phyloP scores from a whole-genome alignment of 179 eudicot species.

The Corrigiola litoralis region DNA sequence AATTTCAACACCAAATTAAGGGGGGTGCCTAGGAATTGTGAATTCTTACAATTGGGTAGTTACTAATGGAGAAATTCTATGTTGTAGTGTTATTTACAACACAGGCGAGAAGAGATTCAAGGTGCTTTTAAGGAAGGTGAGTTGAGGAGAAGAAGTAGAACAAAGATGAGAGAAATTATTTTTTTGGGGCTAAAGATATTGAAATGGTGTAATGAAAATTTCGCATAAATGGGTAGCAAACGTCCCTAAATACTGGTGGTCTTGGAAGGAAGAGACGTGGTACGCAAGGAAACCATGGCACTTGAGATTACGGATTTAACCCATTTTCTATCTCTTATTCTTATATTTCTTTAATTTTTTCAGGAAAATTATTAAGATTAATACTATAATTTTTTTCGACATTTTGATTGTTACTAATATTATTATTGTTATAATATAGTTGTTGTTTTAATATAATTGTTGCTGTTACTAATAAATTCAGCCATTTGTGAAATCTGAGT shows the following conservation, averaged over 20 bases:
- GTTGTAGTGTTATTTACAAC: neutral
- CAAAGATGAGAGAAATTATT: neutral
- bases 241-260: slow-evolving; percentile 34
- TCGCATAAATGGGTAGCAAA: slow-evolving; percentile 18
- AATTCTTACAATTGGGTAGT: slow-evolving; percentile 13
- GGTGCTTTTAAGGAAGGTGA: neutral
- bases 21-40: slow-evolving; percentile 17
- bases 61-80: neutral
- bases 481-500: neutral
- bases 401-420: too few relatives aligned
- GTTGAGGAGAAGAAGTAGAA: neutral
- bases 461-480: slow-evolving; percentile 10
- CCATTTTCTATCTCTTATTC: neutral
- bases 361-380: neutral
- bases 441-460: too few relatives aligned
- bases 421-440: too few relatives aligned
- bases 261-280: slow-evolving; percentile 32
- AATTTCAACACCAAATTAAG: slow-evolving; percentile 23
- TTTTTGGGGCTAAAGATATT: slow-evolving; percentile 9
- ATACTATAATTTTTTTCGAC: too few relatives aligned
- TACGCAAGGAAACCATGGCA: slow-evolving; percentile 31
- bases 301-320: slow-evolving; percentile 9
- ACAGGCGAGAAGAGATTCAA: neutral
- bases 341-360: neutral
- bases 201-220: slow-evolving; percentile 26